Evolutionary conservation across 352 stramenopile species (phyloP), one percentile per base, ranked within the genome.

Genomic region (Phytopythium sindhum): DNA sequence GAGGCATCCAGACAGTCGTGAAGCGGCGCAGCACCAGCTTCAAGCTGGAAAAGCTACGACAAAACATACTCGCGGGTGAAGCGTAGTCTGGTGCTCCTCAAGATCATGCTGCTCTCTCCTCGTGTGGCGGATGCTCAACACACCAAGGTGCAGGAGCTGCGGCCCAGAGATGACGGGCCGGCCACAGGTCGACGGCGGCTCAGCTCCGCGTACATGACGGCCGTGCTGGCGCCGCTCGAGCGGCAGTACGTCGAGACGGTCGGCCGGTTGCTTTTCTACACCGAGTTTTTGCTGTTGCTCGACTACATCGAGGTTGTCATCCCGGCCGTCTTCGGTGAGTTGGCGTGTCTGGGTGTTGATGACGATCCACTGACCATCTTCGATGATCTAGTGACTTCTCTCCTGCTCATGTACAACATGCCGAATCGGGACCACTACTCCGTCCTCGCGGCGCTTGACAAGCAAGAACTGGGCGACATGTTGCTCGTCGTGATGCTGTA

Each of bases 301-400:
- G 77, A 85, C 55, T 80, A 73, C 29, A 64, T 75, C 3, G 72
- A 82, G 39, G 70, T 79, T 5, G 63, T 75, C 29, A 67, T 85
- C 24, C 72, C 76, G 7, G 21, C 73, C 8, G 68, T 82, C 24
- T 81, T 79, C 57, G 64, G 73, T 81, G 60, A 62, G 66, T 70
- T 66, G 3, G 29, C 14, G 62, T 54, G 14, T 55, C n/a, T 60
- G 14, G 12, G 42, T 48, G 39, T 12, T 44, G 48, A n/a, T 66
- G 4, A 14, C n/a, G n/a, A 24, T 4, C 28, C n/a, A 53, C 23
- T 53, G n/a, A 53, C 23, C 9, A 5, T 45, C 19, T 4, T 9
- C 19, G 3, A 14, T 39, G 33, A 4, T 39, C 33, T 55, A 72
- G 70, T 58, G n/a, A 41, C 73, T 9, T 74, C 70, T 24, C 24